A percentile compares a stretch with the other conserved stretches of the same genome.
Evolutionary conservation across 1,139 yeast species (phyloP).

Genomic region (Debaryomycetaceae sp.): DNA sequence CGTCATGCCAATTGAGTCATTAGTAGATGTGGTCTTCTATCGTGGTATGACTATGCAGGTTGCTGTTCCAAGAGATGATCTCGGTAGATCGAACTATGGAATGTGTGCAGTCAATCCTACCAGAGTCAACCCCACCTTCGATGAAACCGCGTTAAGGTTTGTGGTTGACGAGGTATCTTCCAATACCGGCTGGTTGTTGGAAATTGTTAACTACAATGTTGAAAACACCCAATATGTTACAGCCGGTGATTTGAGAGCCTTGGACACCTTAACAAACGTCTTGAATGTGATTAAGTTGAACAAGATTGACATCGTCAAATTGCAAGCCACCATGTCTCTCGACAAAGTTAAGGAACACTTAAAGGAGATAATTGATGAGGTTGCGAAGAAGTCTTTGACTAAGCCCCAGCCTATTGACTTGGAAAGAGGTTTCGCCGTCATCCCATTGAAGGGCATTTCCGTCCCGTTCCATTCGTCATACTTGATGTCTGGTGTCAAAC

Average conservation of each 20-base stretch:
- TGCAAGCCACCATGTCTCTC: slow-evolving; percentile 74
- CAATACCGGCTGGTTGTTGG: slow-evolving; percentile 89
- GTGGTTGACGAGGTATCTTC: slow-evolving; percentile 85
- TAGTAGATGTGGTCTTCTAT: slow-evolving; percentile 97
- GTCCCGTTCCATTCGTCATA: slow-evolving; percentile 99
- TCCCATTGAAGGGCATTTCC: slow-evolving; percentile 96
- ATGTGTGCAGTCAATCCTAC: slow-evolving; percentile 99
- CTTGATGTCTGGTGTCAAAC: slow-evolving; percentile 96
- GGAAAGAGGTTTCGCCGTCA: slow-evolving; percentile 97
- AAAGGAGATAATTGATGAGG: slow-evolving; percentile 82
- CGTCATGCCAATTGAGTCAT: slow-evolving; percentile 97
- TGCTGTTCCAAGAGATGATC: slow-evolving; percentile 94
- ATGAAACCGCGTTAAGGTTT: slow-evolving; percentile 89
- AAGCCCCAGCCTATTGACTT: slow-evolving; percentile 96
- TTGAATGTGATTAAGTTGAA: slow-evolving; percentile 88
- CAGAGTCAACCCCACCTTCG: slow-evolving; percentile 82
- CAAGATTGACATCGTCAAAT: slow-evolving; percentile 87
- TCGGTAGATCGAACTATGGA: slow-evolving; percentile 97
- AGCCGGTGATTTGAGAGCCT: slow-evolving; percentile 95
- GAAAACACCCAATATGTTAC: slow-evolving; percentile 98
- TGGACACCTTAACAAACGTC: slow-evolving; percentile 90
- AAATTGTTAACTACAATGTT: slow-evolving; percentile 96
- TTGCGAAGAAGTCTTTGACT: slow-evolving; percentile 70
- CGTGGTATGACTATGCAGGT: slow-evolving; percentile 99
- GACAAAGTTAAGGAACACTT: slow-evolving; percentile 88